phyloP scores from a whole-genome alignment of 1,284 basidiomycete genomes.

The Moesziomyces antarcticus region DNA sequence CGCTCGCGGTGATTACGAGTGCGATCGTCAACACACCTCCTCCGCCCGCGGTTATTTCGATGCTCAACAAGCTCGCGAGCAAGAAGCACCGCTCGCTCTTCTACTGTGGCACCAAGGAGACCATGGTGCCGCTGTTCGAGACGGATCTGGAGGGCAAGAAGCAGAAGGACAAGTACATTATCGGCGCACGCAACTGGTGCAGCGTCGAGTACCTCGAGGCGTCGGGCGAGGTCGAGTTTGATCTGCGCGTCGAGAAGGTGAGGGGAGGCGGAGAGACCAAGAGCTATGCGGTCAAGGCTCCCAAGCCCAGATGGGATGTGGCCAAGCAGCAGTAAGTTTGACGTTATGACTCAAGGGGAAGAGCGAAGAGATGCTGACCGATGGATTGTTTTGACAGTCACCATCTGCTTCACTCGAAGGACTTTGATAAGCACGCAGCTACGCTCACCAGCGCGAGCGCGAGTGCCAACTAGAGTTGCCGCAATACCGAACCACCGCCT shows the following conservation, averaged over 20 bases:
- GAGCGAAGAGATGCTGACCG: background rate
- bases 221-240: constrained; percentile 81
- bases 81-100: constrained; percentile 77
- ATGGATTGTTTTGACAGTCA: constrained; percentile 4
- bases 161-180: constrained; percentile 75
- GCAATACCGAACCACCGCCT: too few species aligned
- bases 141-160: constrained; percentile 82
- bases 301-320: constrained; percentile 49
- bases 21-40: constrained; percentile 72
- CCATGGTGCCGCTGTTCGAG: constrained; percentile 79
- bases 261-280: constrained; percentile 60
- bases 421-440: constrained; percentile 33
- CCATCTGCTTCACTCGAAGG: constrained; percentile 34
- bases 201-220: constrained; percentile 75
- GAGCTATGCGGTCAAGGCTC: constrained; percentile 57
- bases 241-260: constrained; percentile 80
- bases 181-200: constrained; percentile 91
- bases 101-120: constrained; percentile 76
- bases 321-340: constrained; percentile 20
- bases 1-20: constrained; percentile 63
- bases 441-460: constrained; percentile 23
- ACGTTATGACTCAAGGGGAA: too few species aligned
- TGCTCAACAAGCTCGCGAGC: constrained; percentile 82
- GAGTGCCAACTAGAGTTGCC: background rate
- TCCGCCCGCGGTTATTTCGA: constrained; percentile 79